Conservation (phyloP, 2,329 filamentous ascomycete genomes). For the Akanthomyces lecanii region DNA sequence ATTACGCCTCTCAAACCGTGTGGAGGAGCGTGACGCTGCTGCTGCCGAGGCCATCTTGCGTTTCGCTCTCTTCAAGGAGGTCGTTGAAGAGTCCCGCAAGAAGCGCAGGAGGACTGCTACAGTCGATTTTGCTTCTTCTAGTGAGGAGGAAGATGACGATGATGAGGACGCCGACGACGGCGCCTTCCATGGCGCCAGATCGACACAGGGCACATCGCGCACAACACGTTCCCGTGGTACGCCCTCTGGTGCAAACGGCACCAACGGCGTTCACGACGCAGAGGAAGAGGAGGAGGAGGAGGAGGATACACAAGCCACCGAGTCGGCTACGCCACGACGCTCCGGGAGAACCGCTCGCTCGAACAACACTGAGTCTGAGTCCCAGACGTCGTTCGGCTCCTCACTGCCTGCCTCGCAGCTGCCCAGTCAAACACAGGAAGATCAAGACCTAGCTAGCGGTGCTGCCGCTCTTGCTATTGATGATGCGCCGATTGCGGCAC, state of each 20-base stretch:
- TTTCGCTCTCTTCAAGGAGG: slow-evolving; percentile 96
- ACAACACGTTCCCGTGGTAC: slow-evolving; percentile 28
- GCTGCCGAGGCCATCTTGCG: slow-evolving; percentile 86
- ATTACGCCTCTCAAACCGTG: slow-evolving; percentile 76
- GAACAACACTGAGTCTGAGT: slow-evolving; percentile 37
- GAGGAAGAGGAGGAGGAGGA: slow-evolving; percentile 50
- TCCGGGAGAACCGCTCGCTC: slow-evolving; percentile 36
- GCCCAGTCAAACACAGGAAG: slow-evolving; percentile 40
- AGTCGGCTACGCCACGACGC: slow-evolving; percentile 37
- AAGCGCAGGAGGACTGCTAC: slow-evolving; percentile 70
- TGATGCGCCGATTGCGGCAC: slow-evolving; percentile 49
- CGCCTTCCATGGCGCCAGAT: slow-evolving; percentile 46
- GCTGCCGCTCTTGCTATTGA: slow-evolving; percentile 41
- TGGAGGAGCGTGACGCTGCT: slow-evolving; percentile 84
- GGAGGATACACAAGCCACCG: slow-evolving; percentile 45
- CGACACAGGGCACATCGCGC: slow-evolving; percentile 24
- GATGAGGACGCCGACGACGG: slow-evolving; percentile 59
- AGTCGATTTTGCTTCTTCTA: slow-evolving; percentile 54
- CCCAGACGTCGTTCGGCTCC: slow-evolving; percentile 67
- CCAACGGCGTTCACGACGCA: slow-evolving; percentile 34
- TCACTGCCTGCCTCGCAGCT: slow-evolving; percentile 74
- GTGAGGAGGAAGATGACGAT: slow-evolving; percentile 54
- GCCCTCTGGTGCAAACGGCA: slow-evolving; percentile 24
- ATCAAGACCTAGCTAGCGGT: slow-evolving; percentile 39
- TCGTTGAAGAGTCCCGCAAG: slow-evolving; percentile 77